Evolutionary conservation across 805 yeast genomes (phyloP).

Genomic region (Sugiyamaella valdiviana): DNA sequence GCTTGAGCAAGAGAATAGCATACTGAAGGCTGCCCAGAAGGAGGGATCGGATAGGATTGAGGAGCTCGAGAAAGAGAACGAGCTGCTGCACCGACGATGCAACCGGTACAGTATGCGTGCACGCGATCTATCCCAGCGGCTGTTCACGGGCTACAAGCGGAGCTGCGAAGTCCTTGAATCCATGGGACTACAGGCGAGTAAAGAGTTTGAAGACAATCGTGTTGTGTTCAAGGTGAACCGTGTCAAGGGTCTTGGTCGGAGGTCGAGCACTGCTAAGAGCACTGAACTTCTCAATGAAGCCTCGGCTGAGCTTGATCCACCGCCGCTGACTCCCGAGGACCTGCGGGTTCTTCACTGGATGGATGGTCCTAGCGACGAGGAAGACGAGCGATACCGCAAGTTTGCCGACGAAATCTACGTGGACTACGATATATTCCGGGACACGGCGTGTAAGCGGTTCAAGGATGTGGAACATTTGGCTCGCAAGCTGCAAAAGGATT

Average conservation of each 20-base stretch:
- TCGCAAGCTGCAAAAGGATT: constrained; percentile 72
- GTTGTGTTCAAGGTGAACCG: constrained; percentile 40
- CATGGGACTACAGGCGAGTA: constrained; percentile 65
- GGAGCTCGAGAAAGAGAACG: constrained; percentile 4
- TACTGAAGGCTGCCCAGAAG: constrained; percentile 25
- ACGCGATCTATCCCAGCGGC: constrained; percentile 39
- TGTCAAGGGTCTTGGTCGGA: constrained; percentile 57
- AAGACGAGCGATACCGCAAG: constrained; percentile 19
- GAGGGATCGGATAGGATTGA: constrained; percentile 26
- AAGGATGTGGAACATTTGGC: constrained; percentile 88
- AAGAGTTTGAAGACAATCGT: constrained; percentile 40
- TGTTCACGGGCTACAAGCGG: constrained; percentile 30
- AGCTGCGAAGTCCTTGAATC: constrained; percentile 60
- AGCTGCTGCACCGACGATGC: constrained; percentile 9
- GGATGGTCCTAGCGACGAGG: constrained; percentile 31
- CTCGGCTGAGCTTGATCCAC: neutral
- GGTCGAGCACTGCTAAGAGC: neutral
- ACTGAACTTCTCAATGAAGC: neutral
- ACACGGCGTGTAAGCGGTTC: constrained; percentile 63
- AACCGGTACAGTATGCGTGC: constrained; percentile 33
- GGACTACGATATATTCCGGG: constrained; percentile 36
- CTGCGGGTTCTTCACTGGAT: constrained; percentile 44
- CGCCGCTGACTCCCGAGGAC: neutral
- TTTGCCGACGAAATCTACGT: constrained; percentile 29
- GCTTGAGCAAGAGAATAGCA: constrained; percentile 31